Conservation (phyloP, 1,284 basidiomycete genomes). For the Moesziomyces globuligerus region DNA sequence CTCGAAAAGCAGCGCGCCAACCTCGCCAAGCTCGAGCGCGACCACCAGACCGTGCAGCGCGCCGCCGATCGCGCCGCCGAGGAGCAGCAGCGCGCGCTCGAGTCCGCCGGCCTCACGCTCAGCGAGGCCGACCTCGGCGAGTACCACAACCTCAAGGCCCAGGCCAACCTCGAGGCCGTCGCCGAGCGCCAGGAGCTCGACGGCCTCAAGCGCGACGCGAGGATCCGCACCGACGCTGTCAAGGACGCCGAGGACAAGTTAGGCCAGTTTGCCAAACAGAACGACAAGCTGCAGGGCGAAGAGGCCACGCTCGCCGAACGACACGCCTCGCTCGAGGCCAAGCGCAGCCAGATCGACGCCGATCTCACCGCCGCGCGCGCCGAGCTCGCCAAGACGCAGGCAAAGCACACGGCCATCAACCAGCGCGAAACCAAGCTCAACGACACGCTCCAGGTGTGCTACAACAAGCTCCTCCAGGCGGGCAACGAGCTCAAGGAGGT, state of each 20-base stretch:
- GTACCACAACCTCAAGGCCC: conserved; percentile 78
- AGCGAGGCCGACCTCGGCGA: conserved; percentile 85
- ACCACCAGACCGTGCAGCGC: conserved; percentile 76
- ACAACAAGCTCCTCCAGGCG: conserved; percentile 78
- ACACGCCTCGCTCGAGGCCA: conserved; percentile 71
- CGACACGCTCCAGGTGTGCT: conserved; percentile 85
- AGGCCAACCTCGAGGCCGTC: conserved; percentile 76
- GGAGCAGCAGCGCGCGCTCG: conserved; percentile 78
- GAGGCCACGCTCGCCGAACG: conserved; percentile 72
- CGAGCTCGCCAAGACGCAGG: conserved; percentile 79
- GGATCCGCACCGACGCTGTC: conserved; percentile 76
- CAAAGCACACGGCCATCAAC: conserved; percentile 76
- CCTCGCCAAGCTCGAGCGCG: conserved; percentile 75
- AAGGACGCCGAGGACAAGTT: conserved; percentile 73
- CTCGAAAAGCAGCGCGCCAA: conserved; percentile 74
- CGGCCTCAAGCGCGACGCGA: conserved; percentile 82
- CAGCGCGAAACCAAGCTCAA: conserved; percentile 71
- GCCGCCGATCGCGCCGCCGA: conserved; percentile 70
- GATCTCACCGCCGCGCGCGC: conserved; percentile 70
- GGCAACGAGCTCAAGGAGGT: conserved; percentile 72
- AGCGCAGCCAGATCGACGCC: conserved; percentile 27
- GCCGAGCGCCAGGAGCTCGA: conserved; percentile 88
- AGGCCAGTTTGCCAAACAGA: conserved; percentile 75
- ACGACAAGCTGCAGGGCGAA: conserved; percentile 75
- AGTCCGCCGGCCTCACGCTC: conserved; percentile 77